Conservation (phyloP, 176 grass and related monocot genomes). For the Zea mays region DNA sequence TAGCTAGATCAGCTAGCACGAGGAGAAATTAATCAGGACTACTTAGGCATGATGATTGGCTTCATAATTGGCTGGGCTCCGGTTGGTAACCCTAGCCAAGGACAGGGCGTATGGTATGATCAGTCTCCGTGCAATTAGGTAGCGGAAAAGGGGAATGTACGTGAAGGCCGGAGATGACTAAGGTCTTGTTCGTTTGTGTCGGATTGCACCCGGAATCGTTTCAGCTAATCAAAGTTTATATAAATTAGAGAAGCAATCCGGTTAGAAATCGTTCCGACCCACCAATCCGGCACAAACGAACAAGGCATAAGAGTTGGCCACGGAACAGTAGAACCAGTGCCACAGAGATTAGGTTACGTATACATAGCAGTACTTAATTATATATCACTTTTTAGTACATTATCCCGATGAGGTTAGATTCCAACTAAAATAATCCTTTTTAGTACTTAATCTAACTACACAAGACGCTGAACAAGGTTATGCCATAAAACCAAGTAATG, state of each 20-base stretch:
- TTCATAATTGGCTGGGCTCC: neutral
- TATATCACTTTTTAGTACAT: too few species aligned
- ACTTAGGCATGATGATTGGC: neutral
- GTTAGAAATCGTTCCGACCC: too few species aligned
- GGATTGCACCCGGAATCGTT: too few species aligned
- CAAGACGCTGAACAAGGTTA: too few species aligned
- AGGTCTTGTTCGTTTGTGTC: too few species aligned
- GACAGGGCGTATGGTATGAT: neutral
- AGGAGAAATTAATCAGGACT: neutral
- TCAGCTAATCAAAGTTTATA: too few species aligned
- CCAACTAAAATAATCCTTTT: too few species aligned
- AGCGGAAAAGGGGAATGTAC: neutral
- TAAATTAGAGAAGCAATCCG: too few species aligned
- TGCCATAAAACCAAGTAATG: too few species aligned
- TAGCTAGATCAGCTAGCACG: neutral
- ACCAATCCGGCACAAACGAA: too few species aligned
- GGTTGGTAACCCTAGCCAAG: neutral
- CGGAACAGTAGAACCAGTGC: neutral
- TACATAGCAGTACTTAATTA: neutral
- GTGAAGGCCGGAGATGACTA: neutral
- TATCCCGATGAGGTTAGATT: too few species aligned
- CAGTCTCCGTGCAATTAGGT: neutral
- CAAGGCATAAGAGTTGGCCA: constrained; percentile 14
- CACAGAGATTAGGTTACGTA: neutral
- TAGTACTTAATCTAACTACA: too few species aligned